Evolutionary conservation across 83 land plant species (phyloP), one percentile per base, ranked within the genome.

Genomic region (Larix sibirica): DNA sequence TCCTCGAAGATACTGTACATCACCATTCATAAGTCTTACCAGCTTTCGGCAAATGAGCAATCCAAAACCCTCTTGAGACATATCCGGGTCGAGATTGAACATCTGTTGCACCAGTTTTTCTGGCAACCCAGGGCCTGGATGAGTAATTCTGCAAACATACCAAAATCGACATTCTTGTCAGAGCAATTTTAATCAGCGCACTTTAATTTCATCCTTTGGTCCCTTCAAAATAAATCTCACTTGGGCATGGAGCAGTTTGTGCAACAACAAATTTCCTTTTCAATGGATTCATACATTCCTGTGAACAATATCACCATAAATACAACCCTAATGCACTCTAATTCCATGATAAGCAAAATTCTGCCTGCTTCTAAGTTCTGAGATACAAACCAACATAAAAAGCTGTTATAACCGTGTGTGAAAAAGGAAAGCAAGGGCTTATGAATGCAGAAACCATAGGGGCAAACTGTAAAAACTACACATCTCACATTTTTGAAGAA

Each of bases 11-110:
- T 96, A 96, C 50, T 89, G 88, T 12, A 95, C 95, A 66, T 95
- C 95, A 6, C 99, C 99, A 79, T 95, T 95, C 99, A 96, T 96
- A n/a, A 96, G 91, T 86, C 88, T 95, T 73, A 96, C 91, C 54
- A 96, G 87, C 79, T 96, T 96, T 79, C 96, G 85, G 83, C 96
- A 91, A 79, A 96, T 87, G 4, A 92, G 80, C 47, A 96, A 87
- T 73, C 99, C 91, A 2, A 95, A 88, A 18, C 98, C 96, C 62
- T 96, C 99, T 80, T 95, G 98, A 8, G 95, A 87, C 33, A 90
- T 77, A 4, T 90, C 93, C n/a, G 83, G 85, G 13, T 85, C 89
- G 24, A 79, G 85, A 54, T 91, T 92, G 82, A 94, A 93, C 98
- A 96, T 96, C 84, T 95, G 91, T 71, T 89, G 88, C 50, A 96